These are phyloP conservation scores for Ilyonectria destructans DNA, from an alignment of 2,329 filamentous ascomycete species.

Conservation along the genomic window DNA sequence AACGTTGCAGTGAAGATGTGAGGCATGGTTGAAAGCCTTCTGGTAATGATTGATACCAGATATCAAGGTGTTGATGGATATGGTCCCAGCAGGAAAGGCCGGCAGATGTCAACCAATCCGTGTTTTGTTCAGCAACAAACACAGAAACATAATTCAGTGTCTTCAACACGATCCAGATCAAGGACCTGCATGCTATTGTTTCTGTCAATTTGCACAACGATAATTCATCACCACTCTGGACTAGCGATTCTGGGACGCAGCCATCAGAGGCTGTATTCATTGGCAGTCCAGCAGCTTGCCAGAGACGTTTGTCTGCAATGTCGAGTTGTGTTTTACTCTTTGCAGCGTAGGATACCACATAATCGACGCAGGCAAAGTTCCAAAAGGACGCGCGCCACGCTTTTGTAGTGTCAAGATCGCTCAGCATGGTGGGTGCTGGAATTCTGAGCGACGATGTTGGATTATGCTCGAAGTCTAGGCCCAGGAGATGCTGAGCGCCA, in stretches of 20 bases:
- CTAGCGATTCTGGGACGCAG: background rate
- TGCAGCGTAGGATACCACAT: constrained; percentile 8
- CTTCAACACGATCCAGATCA: constrained; percentile 12
- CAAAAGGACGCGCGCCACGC: constrained; percentile 22
- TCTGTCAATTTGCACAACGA: background rate
- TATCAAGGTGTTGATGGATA: no score
- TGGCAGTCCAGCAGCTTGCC: constrained; percentile 17
- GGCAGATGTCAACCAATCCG: no score
- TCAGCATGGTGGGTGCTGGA: background rate
- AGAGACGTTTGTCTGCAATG: constrained; percentile 2
- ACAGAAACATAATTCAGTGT: constrained; percentile 7
- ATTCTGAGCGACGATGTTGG: background rate
- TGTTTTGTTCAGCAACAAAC: background rate
- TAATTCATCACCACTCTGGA: background rate
- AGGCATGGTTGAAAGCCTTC: no score
- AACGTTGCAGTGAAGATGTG: no score
- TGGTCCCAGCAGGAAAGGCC: no score
- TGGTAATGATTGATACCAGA: no score
- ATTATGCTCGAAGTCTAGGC: background rate
- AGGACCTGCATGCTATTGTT: constrained; percentile 8
- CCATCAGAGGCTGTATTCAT: background rate
- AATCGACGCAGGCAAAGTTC: constrained; percentile 19
- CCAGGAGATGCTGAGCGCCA: constrained; percentile 14
- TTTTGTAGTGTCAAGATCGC: constrained; percentile 11
- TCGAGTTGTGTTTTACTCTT: constrained; percentile 2